Conservation (phyloP, 345 rosid species). For the Populus nigra region DNA sequence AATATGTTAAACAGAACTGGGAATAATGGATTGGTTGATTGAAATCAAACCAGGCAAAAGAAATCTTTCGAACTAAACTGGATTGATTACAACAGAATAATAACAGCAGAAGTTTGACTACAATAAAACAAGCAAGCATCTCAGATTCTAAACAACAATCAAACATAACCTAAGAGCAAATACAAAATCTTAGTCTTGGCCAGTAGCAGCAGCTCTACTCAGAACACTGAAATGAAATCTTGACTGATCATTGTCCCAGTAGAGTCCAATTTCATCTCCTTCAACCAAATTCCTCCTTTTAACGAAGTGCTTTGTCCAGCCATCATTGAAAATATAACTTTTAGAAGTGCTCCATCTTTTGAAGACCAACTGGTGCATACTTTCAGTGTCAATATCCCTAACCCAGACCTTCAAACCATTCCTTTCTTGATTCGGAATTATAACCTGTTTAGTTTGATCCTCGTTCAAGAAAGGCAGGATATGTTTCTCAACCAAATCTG, state of each 20-base stretch:
- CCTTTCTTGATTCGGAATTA: neutral
- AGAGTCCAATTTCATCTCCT: slow-evolving; percentile 2
- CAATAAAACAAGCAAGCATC: neutral
- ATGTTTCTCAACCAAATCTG: neutral
- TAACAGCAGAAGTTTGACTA: too few relatives aligned
- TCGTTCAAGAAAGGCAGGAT: neutral
- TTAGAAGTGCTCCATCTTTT: neutral
- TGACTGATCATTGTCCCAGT: neutral
- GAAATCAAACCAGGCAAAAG: neutral
- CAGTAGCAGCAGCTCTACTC: neutral
- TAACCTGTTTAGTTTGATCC: neutral
- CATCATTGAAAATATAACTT: slow-evolving; percentile 1
- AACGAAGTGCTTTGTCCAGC: neutral
- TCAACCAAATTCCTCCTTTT: neutral
- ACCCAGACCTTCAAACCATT: neutral
- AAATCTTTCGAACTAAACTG: neutral
- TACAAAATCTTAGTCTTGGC: neutral
- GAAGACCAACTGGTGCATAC: neutral
- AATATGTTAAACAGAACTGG: neutral
- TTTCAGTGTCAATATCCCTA: neutral
- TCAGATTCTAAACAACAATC: neutral
- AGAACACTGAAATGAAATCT: neutral
- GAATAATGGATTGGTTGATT: neutral
- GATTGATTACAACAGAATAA: too few relatives aligned
- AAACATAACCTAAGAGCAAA: neutral